phyloP scores from a whole-genome alignment of 331 rosid species.

The Phaseolus coccineus region DNA sequence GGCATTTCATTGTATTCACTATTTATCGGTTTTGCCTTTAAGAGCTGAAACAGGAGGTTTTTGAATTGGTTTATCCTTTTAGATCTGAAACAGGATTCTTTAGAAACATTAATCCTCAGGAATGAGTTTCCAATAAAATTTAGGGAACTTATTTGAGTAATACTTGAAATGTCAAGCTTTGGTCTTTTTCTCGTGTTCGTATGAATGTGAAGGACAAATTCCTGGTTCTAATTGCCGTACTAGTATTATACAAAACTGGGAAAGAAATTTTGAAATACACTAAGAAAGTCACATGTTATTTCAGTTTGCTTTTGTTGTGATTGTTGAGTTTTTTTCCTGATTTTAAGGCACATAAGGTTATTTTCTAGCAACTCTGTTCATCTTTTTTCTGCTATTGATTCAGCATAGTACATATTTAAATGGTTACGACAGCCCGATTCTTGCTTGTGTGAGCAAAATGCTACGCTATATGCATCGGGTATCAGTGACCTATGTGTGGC shows the following conservation, averaged over 20 bases:
- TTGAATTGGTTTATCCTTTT: neutral
- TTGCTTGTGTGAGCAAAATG: constrained; percentile 9
- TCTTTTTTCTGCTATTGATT: neutral
- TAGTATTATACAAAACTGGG: neutral
- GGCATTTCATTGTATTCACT: constrained; percentile 16
- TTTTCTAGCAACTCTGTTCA: neutral
- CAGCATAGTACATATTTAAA: neutral
- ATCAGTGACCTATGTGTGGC: neutral
- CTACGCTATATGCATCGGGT: neutral
- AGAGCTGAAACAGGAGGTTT: neutral
- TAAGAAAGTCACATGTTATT: constrained; percentile 2
- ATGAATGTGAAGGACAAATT: neutral
- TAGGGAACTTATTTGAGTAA: neutral
- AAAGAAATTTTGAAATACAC: neutral
- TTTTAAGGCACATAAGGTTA: neutral
- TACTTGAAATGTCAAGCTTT: neutral
- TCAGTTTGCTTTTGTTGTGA: neutral
- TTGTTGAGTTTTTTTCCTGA: constrained; percentile 1
- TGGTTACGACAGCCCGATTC: neutral
- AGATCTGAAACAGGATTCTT: constrained; percentile 4
- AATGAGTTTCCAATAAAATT: neutral
- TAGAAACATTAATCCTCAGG: neutral
- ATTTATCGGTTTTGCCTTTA: no score
- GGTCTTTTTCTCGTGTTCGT: neutral
- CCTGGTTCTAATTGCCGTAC: neutral